phyloP scores from a whole-genome alignment of 352 stramenopile genomes.

The Stramenopiles sp. region DNA sequence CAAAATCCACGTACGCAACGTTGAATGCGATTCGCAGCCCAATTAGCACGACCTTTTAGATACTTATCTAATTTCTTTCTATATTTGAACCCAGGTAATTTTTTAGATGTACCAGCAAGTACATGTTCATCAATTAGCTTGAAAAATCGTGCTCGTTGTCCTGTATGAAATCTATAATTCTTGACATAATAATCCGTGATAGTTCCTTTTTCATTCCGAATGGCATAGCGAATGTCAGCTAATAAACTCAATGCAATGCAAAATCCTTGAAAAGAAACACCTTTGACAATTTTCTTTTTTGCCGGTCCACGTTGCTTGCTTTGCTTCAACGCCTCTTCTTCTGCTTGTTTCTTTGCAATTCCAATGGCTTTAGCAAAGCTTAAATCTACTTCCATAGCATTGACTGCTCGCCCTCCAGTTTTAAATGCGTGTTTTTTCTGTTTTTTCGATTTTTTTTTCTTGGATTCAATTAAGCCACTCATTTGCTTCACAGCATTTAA shows the following conservation, averaged over 20 bases:
- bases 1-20: no score
- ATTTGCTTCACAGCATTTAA: neutral
- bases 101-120: neutral
- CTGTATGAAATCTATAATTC: neutral
- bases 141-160: neutral
- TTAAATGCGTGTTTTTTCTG: neutral
- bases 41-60: neutral
- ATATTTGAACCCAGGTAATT: neutral
- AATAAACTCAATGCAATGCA: neutral
- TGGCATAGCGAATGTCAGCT: neutral
- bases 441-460: neutral
- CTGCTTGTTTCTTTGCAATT: neutral
- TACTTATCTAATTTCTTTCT: neutral
- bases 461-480: neutral
- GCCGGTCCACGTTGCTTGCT: neutral
- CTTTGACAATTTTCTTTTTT: slow-evolving; percentile 5
- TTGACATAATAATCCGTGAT: neutral
- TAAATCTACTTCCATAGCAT: neutral
- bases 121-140: slow-evolving; percentile 1
- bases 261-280: neutral
- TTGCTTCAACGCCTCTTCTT: neutral
- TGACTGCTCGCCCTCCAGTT: neutral
- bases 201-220: neutral
- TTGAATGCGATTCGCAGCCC: no score
- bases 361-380: neutral